Evolutionary conservation across 345 rosid genomes (phyloP), one percentile per base, ranked within the genome.

Genomic region (Salix exigua): DNA sequence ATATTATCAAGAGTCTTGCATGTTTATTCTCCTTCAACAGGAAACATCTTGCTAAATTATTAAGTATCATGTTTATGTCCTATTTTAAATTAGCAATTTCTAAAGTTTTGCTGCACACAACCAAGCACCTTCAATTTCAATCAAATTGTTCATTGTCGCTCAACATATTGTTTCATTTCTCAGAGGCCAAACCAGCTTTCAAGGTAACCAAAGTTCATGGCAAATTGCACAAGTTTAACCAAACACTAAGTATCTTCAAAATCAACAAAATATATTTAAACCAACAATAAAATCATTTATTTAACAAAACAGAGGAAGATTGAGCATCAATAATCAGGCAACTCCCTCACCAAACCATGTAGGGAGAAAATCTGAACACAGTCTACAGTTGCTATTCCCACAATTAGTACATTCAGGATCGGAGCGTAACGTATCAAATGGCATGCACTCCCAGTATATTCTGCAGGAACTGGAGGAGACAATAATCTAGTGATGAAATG

Each of bases 301-400:
- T 35, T 16, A 10, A 7, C 26, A 66, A 46, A 63, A 26, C 17
- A 31, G 18, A 0, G 7, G n/a, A 51, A 71, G 21, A 71, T 11
- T 63, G 65, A 48, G 61, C 38, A 76, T 38, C 48, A 58, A 13
- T 17, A 65, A 21, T 62, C 46, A 73, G 58, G 48, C 30, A 64
- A n/a, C 92, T 50, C 87, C 90, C 99, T 50, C 87, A 96, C 99
- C 91, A 91, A 68, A 73, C 99, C 99, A 81, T 91, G 98, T 74
- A 91, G 83, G 68, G 97, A 90, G 78, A 92, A 87, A 66, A 94
- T 90, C 82, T 94, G 94, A 63, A 94, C 89, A 69, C 94, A 88
- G 77, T 94, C 97, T 66, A 91, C 85, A 48, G 99, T 85, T 68
- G 98, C 89, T 86, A 96, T 83, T 79, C 94, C 98, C 64, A 92